phyloP scores from a whole-genome alignment of 805 yeast species.

The Starmerella etchellsii region DNA sequence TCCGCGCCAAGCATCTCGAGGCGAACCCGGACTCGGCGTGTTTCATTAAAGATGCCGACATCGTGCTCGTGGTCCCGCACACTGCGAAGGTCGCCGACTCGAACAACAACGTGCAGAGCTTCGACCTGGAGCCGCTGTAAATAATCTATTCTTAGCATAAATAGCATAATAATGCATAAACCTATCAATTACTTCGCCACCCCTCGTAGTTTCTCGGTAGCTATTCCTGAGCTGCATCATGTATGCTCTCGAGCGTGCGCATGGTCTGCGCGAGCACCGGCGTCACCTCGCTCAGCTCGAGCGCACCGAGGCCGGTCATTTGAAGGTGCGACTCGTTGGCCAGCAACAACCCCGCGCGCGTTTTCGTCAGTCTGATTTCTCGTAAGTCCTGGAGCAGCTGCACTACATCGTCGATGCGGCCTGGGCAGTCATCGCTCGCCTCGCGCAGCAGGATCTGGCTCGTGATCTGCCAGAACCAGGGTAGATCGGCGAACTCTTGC shows the following conservation, averaged over 20 bases:
- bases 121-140: background rate
- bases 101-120: slow-evolving; percentile 16
- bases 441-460: slow-evolving; percentile 53
- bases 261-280: slow-evolving; percentile 71
- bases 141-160: too few relatives aligned
- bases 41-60: slow-evolving; percentile 52
- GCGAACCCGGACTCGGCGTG: slow-evolving; percentile 57
- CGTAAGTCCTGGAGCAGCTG: slow-evolving; percentile 68
- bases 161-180: too few relatives aligned
- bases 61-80: slow-evolving; percentile 49
- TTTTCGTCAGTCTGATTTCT: slow-evolving; percentile 70
- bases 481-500: slow-evolving; percentile 46
- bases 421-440: slow-evolving; percentile 69
- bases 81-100: slow-evolving; percentile 66
- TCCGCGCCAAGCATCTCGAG: slow-evolving; percentile 46
- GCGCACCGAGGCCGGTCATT: slow-evolving; percentile 63
- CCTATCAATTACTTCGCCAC: too few relatives aligned
- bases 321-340: slow-evolving; percentile 74
- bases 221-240: too few relatives aligned
- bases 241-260: slow-evolving; percentile 56
- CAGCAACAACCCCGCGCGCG: slow-evolving; percentile 63
- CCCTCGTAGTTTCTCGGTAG: too few relatives aligned
- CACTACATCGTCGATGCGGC: slow-evolving; percentile 57
- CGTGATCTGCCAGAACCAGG: slow-evolving; percentile 81
- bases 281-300: slow-evolving; percentile 81